Base-by-base conservation (phyloP, 2,329 filamentous ascomycete genomes). In the Calonectria ilicicola region DNA sequence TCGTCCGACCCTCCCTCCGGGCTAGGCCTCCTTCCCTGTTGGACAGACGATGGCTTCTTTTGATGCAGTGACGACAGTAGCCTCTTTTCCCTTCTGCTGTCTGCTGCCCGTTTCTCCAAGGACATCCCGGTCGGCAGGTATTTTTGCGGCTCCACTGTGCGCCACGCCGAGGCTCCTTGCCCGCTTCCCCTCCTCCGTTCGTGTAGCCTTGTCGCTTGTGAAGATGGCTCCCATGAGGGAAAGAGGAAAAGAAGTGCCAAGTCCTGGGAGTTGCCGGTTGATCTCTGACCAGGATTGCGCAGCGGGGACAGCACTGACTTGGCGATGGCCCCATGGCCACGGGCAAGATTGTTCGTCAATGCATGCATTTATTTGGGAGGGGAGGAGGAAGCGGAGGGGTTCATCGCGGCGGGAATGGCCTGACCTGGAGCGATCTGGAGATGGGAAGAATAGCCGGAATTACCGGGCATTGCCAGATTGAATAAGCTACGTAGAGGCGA, bases 11-110 rank as follows among this genome's bases (percentile, higher is more conserved):
- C 21, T 60, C 49, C 49, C 60, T 72, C 44, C n/a, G 23, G 44
- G 56, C 65, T 69, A 72, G 62, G 32, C 67, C 60, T 74, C 74
- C 75, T 78, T 77, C 74, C 76, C 74, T 70, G 64, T 72, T 70
- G 66, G 75, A 77, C 65, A 53, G 76, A 62, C 35, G 10, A 69
- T 58, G 42, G 65, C 29, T 42, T 44, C 17, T 35, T 35, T 9
- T 14, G 27, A 42, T 42, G 65, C 35, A 44, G 44, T 58, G 65
- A 67, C 49, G 47, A 56, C 35, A 58, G 35, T 40, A 40, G 53
- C 53, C 53, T 40, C 26, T 10, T 14, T 47, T 47, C 44, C 38
- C 32, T 40, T 23, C 32, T 47, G 29, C 29, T 38, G 3, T 17
- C n/a, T 21, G 42, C 42, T 10, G 29, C 29, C 29, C 29, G 29